Evolutionary conservation across 495 filamentous ascomycete genomes (phyloP), one percentile per base, ranked within the genome.

Genomic region (Bacidia rubella): DNA sequence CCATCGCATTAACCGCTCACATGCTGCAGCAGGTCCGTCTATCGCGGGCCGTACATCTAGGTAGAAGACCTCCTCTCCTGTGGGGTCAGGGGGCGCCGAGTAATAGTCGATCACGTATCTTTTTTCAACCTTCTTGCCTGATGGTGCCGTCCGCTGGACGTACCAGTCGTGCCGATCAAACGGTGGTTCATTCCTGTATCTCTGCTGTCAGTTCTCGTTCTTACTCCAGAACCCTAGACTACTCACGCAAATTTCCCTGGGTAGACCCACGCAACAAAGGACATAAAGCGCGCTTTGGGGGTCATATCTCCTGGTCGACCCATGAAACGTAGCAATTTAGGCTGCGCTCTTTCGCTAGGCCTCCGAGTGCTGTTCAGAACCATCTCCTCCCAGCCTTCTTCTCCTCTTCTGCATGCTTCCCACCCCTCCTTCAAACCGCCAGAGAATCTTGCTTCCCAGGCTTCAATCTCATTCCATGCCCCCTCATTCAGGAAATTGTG

Each of bases 51-150:
- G 75, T n/a, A 99, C 93, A 65, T 99, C 92, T 44, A 99, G 77
- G 63, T 81, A 97, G 70, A 99, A 99, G 5, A 97, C 90, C 1
- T 92, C 89, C 60, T 95, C 88, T 1, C 92, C 92, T 0, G 80
- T 88, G 2, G 85, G 81, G 58, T 98, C 92, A 0, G 86, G 83
- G 17, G 82, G 80, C 0, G 80, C 93, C 7, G 83, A 83, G 67
- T 99, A 99, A 66, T 97, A 99, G 63, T 99, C 92, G 60, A 99
- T 99, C 47, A 99, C 83, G 64, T 99, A 99, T 54, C 92, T 77
- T 42, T 95, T 74, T 72, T 96, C 87, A 63, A 79, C 81, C 52
- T 63, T 65, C 57, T 68, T 53, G 17, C 77, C 73, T 3, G 77
- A 75, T n/a, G 79, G 67, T 17, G 74, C 66, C 21, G 77, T 71